Evolutionary conservation across 257 asterid species (phyloP), one percentile per base, ranked within the genome.

Genomic region (Haberlea rhodopensis): DNA sequence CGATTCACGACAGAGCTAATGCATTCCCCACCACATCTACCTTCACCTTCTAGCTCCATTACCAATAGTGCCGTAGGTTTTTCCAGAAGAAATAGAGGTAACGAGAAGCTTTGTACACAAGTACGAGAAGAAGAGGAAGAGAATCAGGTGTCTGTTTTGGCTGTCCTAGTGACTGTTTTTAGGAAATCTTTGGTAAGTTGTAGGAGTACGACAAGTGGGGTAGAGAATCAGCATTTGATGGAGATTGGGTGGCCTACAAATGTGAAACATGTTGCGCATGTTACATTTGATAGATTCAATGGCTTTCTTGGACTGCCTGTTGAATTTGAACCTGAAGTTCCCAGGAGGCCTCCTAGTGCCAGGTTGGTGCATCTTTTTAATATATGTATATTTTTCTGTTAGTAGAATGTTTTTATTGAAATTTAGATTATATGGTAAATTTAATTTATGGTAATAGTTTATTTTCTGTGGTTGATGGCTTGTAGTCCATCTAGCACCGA

Each of bases 311-410:
- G 89, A 19, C 84, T 83, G 19, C 89, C 89, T 60, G 84, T 76
- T 71, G 89, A 83, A 75, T 80, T 83, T 69, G 89, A 83, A 73
- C 89, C 89, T 19, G 84, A 83, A 64, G 83, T 84, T 28, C 87
- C 89, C 32, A 72, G 87, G 61, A 84, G 78, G 68, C 81, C 89
- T 19, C 89, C 85, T 4, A 84, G 89, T 76, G 89, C 89, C 68
- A 84, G 89, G 89, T 84, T 53, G 19, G 59, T 10, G 27, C 20
- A 5, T 43, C 23, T 40, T 63, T 20, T 34, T 29, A n/a, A n/a
- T n/a, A n/a, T n/a, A n/a, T n/a, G n/a, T n/a, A n/a, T n/a, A n/a
- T n/a, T n/a, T n/a, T n/a, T n/a, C n/a, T n/a, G n/a, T n/a, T n/a
- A n/a, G n/a, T n/a, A n/a, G n/a, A n/a, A n/a, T n/a, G n/a, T n/a